Percentiles rank a stretch among this genome's conserved stretches.
Conservation (phyloP, 805 yeast species). For the Debaryomyces maramus region DNA sequence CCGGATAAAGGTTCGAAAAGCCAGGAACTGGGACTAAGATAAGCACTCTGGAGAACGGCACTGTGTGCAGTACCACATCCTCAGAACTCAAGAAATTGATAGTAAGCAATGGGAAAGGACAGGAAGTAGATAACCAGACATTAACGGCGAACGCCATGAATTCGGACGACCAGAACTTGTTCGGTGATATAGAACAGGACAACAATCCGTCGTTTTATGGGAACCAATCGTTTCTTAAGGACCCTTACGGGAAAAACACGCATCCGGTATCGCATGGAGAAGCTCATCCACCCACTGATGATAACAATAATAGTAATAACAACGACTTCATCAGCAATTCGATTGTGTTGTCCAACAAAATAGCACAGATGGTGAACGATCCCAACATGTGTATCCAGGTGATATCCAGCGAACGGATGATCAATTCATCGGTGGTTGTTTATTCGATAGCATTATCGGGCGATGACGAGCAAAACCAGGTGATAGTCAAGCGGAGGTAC, state of each 20-base stretch:
- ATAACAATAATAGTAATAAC: slow-evolving; percentile 1
- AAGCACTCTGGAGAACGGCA: no score
- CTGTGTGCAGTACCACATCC: no score
- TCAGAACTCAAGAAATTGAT: no score
- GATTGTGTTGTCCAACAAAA: slow-evolving; percentile 29
- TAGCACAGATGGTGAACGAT: slow-evolving; percentile 28
- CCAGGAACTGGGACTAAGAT: no score
- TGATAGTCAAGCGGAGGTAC: slow-evolving; percentile 42
- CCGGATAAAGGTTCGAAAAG: no score
- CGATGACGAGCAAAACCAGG: slow-evolving; percentile 13
- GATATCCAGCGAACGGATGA: slow-evolving; percentile 34
- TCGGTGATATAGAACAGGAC: slow-evolving; percentile 45
- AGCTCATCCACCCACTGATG: not conserved
- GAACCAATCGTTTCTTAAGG: slow-evolving; percentile 27
- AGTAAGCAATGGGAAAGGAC: no score
- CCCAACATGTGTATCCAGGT: slow-evolving; percentile 29
- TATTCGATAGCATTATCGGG: slow-evolving; percentile 34
- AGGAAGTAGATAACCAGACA: not conserved
- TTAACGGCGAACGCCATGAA: slow-evolving; percentile 8
- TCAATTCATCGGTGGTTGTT: slow-evolving; percentile 37
- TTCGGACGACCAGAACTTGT: slow-evolving; percentile 16
- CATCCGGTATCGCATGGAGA: not conserved
- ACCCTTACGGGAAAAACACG: slow-evolving; percentile 22
- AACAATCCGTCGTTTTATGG: slow-evolving; percentile 46
- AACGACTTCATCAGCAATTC: slow-evolving; percentile 25